A percentile compares a stretch with the other conserved stretches of the same genome.
These are phyloP conservation scores for Tulasnella sp. DNA, from an alignment of 768 basidiomycete species.

Conservation along the genomic window DNA sequence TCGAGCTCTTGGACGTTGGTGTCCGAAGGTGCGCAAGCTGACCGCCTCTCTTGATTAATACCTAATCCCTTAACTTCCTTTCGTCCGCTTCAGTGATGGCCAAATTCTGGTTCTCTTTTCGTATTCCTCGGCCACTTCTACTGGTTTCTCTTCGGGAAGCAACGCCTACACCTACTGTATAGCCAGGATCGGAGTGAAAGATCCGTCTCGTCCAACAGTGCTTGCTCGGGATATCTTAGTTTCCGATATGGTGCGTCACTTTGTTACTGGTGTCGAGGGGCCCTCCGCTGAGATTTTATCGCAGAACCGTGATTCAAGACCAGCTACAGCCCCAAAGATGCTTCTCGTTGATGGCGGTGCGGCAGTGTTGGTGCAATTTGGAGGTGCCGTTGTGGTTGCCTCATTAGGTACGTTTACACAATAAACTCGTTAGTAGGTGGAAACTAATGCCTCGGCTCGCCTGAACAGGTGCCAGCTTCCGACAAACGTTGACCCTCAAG, in stretches of 20 bases:
- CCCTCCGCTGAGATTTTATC: background rate
- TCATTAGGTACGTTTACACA: slow-evolving; percentile 8
- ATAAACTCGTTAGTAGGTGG: background rate
- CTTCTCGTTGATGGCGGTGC: slow-evolving; percentile 15
- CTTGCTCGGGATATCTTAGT: background rate
- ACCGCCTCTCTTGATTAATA: too few relatives aligned
- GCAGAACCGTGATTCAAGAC: slow-evolving; percentile 11
- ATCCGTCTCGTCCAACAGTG: background rate
- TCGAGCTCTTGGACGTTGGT: slow-evolving; percentile 13
- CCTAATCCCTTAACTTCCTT: background rate
- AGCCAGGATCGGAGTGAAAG: background rate
- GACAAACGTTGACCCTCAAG: slow-evolving; percentile 19
- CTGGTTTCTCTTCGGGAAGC: background rate
- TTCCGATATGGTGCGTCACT: slow-evolving; percentile 5
- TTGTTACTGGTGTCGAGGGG: background rate
- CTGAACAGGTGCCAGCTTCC: slow-evolving; percentile 17
- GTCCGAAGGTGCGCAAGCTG: background rate
- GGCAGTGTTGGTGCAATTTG: slow-evolving; percentile 14
- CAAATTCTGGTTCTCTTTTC: slow-evolving; percentile 11
- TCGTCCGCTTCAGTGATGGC: background rate
- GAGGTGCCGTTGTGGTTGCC: slow-evolving; percentile 11
- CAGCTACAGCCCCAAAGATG: slow-evolving; percentile 15
- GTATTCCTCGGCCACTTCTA: background rate
- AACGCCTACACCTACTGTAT: background rate
- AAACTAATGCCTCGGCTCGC: background rate